These are phyloP conservation scores for Nakaseomyces uthaithaninus DNA, from an alignment of 1,139 yeast genomes.

Conservation along the genomic window DNA sequence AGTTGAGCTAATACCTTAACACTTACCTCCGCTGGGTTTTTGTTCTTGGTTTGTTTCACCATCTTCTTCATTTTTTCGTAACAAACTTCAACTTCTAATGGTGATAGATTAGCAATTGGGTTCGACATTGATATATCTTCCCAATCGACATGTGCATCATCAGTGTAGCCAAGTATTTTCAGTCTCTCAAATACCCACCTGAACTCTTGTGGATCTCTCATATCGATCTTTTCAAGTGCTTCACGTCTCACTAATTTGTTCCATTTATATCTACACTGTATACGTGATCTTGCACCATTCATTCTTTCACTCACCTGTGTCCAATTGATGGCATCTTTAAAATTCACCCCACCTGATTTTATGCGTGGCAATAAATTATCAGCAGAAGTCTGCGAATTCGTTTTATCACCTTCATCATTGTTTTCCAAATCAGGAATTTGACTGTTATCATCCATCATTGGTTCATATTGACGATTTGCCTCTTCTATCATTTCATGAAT, in stretches of 20 bases:
- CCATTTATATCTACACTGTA: constrained; percentile 95
- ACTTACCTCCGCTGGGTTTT: constrained; percentile 35
- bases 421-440: constrained; percentile 6
- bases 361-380: not conserved
- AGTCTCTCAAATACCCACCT: constrained; percentile 50
- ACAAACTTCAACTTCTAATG: constrained; percentile 39
- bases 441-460: constrained; percentile 4
- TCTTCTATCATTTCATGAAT: constrained; percentile 38
- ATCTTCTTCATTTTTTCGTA: constrained; percentile 40
- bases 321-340: constrained; percentile 61
- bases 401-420: constrained; percentile 12
- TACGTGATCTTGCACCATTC: constrained; percentile 82
- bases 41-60: constrained; percentile 36
- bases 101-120: constrained; percentile 39
- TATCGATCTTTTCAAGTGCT: constrained; percentile 43
- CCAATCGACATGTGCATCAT: constrained; percentile 58
- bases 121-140: constrained; percentile 42
- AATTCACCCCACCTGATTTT: constrained; percentile 13
- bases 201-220: constrained; percentile 44
- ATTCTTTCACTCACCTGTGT: constrained; percentile 79
- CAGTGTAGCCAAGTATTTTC: constrained; percentile 41
- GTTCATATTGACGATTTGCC: constrained; percentile 14
- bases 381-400: constrained; percentile 2
- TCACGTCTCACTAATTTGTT: constrained; percentile 63
- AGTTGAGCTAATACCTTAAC: not conserved